Conservation (phyloP, 2,329 filamentous ascomycete genomes). For the Trichoderma afroharzianum region DNA sequence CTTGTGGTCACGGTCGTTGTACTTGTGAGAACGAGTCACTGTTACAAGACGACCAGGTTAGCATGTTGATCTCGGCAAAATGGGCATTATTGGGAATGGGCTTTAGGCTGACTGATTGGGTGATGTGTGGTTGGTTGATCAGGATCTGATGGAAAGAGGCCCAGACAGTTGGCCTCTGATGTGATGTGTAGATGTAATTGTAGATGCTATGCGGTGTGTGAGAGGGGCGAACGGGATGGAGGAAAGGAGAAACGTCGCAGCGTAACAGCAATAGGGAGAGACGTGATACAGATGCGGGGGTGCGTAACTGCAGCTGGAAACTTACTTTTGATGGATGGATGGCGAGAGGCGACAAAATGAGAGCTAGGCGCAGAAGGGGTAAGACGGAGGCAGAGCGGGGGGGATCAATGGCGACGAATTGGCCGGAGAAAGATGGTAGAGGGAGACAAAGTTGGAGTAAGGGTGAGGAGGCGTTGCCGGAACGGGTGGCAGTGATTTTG, state of each 20-base stretch:
- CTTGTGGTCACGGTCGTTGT: conserved; percentile 87
- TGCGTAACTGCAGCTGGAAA: conserved; percentile 14
- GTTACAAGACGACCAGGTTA: conserved; percentile 12
- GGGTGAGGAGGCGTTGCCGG: conserved; percentile 14
- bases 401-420: background rate
- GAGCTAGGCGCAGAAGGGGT: conserved; percentile 1
- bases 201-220: background rate
- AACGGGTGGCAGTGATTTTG: background rate
- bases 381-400: conserved; percentile 11
- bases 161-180: background rate
- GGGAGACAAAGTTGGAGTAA: conserved; percentile 13
- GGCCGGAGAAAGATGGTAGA: background rate
- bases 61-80: background rate
- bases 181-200: background rate
- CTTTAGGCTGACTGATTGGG: background rate
- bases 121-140: background rate
- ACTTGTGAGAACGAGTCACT: conserved; percentile 99
- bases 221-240: background rate
- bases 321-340: conserved; percentile 19
- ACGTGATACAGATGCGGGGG: conserved; percentile 8
- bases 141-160: background rate
- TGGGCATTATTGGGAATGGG: background rate
- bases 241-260: background rate
- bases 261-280: background rate
- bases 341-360: conserved; percentile 12